Conservation (phyloP, 1,284 basidiomycete species). For the Ustilago crameri region DNA sequence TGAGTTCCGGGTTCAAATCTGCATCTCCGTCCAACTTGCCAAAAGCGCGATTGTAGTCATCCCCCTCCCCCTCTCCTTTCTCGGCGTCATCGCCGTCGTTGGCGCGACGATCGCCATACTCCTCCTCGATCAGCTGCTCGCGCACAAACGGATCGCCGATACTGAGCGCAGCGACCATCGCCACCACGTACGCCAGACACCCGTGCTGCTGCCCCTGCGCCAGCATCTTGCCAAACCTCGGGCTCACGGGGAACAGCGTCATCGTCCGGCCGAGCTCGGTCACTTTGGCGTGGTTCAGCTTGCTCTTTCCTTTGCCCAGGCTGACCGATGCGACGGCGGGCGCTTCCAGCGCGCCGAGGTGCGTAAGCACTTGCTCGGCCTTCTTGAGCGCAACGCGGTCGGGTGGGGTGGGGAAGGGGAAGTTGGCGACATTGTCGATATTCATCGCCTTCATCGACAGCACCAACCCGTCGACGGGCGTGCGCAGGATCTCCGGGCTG, state of each 20-base stretch:
- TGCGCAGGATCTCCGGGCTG: constrained; percentile 90
- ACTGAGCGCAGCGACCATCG: constrained; percentile 89
- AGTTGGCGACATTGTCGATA: constrained; percentile 94
- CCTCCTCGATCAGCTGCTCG: constrained; percentile 75
- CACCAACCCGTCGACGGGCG: constrained; percentile 96
- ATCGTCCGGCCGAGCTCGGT: constrained; percentile 90
- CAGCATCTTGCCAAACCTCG: constrained; percentile 93
- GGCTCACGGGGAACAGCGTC: constrained; percentile 91
- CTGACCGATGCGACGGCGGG: constrained; percentile 71
- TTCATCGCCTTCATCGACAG: constrained; percentile 99
- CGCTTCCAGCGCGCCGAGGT: constrained; percentile 78
- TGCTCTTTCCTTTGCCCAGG: constrained; percentile 68
- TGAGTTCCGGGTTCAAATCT: constrained; percentile 70
- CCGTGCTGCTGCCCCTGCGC: constrained; percentile 90
- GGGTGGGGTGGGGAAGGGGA: constrained; percentile 97
- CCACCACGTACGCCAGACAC: constrained; percentile 89
- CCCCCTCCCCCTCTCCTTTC: constrained; percentile 73
- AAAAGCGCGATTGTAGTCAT: constrained; percentile 70
- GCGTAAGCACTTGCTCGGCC: constrained; percentile 82
- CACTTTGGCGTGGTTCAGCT: constrained; percentile 71
- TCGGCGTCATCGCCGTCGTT: constrained; percentile 69
- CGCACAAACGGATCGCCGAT: constrained; percentile 96
- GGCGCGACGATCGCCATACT: constrained; percentile 67
- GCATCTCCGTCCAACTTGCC: constrained; percentile 71
- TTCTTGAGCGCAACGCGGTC: constrained; percentile 81